A percentile compares a stretch with the other conserved stretches of the same genome.
These are phyloP conservation scores for Arabis alpina DNA, from an alignment of 345 rosid species.

Conservation along the genomic window DNA sequence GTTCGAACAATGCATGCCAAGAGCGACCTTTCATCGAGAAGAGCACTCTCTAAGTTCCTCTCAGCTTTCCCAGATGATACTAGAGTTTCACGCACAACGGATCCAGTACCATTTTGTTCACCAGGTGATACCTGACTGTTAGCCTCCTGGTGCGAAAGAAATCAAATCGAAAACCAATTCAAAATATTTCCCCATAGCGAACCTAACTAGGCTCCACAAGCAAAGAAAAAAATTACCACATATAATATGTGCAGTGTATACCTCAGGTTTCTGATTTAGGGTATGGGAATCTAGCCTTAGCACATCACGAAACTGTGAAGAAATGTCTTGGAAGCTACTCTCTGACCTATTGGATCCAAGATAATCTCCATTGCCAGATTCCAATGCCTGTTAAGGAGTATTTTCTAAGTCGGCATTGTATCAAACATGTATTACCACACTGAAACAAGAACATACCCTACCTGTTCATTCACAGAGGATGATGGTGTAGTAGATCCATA, in stretches of 20 bases:
- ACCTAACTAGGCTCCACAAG: slow-evolving; percentile 17
- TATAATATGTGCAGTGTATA: slow-evolving; percentile 40
- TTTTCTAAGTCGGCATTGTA: slow-evolving; percentile 19
- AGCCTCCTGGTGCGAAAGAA: slow-evolving; percentile 53
- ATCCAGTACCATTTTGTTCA: slow-evolving; percentile 58
- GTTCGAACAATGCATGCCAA: slow-evolving; percentile 94
- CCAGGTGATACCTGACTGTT: slow-evolving; percentile 53
- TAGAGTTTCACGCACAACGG: slow-evolving; percentile 40
- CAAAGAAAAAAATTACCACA: slow-evolving; percentile 3
- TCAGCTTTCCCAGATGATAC: slow-evolving; percentile 49
- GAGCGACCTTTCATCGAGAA: slow-evolving; percentile 87
- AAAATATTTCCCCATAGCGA: background rate
- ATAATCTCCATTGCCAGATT: slow-evolving; percentile 57
- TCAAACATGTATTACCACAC: background rate
- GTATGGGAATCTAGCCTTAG: slow-evolving; percentile 55
- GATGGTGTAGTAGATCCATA: slow-evolving; percentile 55
- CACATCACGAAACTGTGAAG: slow-evolving; percentile 70
- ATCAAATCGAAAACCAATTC: slow-evolving; percentile 24
- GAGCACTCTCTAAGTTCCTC: slow-evolving; percentile 56
- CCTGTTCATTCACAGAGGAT: slow-evolving; percentile 70
- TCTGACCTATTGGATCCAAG: slow-evolving; percentile 51
- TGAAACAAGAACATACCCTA: slow-evolving; percentile 31
- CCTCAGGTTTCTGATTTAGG: slow-evolving; percentile 62
- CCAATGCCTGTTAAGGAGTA: slow-evolving; percentile 54
- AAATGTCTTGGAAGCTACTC: slow-evolving; percentile 59